Conservation (phyloP, 306 rosid genomes). For the Quillaja saponaria region DNA sequence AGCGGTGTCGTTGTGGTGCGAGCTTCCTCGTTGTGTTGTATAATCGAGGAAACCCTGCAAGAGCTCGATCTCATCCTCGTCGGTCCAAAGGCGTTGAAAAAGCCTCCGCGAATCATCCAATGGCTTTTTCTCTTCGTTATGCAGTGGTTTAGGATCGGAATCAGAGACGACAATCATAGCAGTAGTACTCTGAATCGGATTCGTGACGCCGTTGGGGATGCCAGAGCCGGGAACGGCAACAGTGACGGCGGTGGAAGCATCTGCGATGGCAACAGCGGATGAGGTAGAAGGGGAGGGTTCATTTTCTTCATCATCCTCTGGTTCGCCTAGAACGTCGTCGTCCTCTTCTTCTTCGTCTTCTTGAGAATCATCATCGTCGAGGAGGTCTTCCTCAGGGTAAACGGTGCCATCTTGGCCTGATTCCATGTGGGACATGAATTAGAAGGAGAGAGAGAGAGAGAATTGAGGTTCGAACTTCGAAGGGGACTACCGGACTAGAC, state of each 20-base stretch:
- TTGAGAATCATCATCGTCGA: slow-evolving; percentile 65
- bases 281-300: slow-evolving; percentile 45
- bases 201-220: slow-evolving; percentile 26
- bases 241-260: slow-evolving; percentile 28
- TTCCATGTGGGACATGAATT: neutral
- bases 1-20: slow-evolving; percentile 45
- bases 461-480: too few relatives aligned
- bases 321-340: slow-evolving; percentile 45
- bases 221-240: slow-evolving; percentile 43
- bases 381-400: slow-evolving; percentile 42
- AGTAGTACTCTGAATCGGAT: slow-evolving; percentile 31
- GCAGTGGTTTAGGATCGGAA: slow-evolving; percentile 47
- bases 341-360: slow-evolving; percentile 60
- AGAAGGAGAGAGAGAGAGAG: neutral
- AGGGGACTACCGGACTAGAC: slow-evolving; percentile 13
- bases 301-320: slow-evolving; percentile 40
- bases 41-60: slow-evolving; percentile 65
- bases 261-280: slow-evolving; percentile 33
- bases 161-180: slow-evolving; percentile 26
- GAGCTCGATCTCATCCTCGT: slow-evolving; percentile 75
- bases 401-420: too few relatives aligned
- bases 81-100: slow-evolving; percentile 69
- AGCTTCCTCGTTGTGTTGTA: slow-evolving; percentile 44
- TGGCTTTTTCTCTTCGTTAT: slow-evolving; percentile 53
- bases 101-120: slow-evolving; percentile 51